A percentile compares a stretch with the other conserved stretches of the same genome.
Conservation (phyloP, 805 yeast genomes). For the Metschnikowia dekortorum region DNA sequence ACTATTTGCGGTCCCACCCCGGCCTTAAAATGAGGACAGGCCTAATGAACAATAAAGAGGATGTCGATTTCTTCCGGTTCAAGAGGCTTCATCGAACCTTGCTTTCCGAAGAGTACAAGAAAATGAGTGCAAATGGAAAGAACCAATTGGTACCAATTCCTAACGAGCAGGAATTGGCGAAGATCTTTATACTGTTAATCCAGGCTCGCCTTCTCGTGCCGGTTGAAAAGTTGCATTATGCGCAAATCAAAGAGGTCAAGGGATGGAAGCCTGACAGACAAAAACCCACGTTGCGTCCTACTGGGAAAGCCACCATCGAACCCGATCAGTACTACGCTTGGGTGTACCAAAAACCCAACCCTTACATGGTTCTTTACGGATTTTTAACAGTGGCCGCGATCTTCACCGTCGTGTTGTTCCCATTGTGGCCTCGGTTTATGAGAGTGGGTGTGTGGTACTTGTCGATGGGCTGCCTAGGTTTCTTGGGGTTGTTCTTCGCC, state of each 20-base stretch:
- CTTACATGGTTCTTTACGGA: constrained; percentile 58
- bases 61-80: constrained; percentile 78
- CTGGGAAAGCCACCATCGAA: constrained; percentile 53
- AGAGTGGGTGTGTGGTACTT: constrained; percentile 87
- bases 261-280: constrained; percentile 60
- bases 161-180: constrained; percentile 53
- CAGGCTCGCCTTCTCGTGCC: constrained; percentile 73
- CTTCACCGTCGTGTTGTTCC: constrained; percentile 70
- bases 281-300: constrained; percentile 55
- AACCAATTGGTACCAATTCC: constrained; percentile 41
- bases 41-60: constrained; percentile 58
- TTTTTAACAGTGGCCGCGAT: constrained; percentile 62
- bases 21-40: constrained; percentile 82
- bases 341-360: constrained; percentile 72
- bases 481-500: constrained; percentile 70
- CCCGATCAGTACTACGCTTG: constrained; percentile 78
- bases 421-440: constrained; percentile 92
- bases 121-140: constrained; percentile 44
- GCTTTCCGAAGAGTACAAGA: constrained; percentile 63
- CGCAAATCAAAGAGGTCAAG: constrained; percentile 53
- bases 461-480: constrained; percentile 69
- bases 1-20: constrained; percentile 59
- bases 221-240: constrained; percentile 65
- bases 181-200: constrained; percentile 62
- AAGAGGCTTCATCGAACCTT: constrained; percentile 82